Evolutionary conservation across 495 filamentous ascomycete species (phyloP).

Genomic region (Choiromyces venosus): DNA sequence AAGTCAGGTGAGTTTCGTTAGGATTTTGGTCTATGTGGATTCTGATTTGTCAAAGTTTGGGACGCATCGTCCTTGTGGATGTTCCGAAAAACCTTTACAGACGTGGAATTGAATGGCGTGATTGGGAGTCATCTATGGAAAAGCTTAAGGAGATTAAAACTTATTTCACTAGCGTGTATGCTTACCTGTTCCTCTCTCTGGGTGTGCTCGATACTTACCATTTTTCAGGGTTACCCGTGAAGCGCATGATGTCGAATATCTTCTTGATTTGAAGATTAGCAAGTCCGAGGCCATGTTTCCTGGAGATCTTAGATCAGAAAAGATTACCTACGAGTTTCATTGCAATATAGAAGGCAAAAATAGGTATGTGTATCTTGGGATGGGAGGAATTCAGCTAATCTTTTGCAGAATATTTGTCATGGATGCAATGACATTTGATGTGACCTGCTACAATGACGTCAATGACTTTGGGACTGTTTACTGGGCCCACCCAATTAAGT

Average conservation of each 20-base stretch:
- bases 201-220: conserved; percentile 11
- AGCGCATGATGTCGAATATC: conserved; percentile 29
- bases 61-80: conserved; percentile 28
- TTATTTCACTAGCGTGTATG: conserved; percentile 34
- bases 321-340: conserved; percentile 34
- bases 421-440: conserved; percentile 31
- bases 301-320: conserved; percentile 17
- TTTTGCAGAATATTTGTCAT: conserved; percentile 26
- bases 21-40: not conserved
- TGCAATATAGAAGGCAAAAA: conserved; percentile 33
- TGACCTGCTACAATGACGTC: conserved; percentile 26
- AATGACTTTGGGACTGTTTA: conserved; percentile 29
- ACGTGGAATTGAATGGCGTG: conserved; percentile 27
- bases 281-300: conserved; percentile 32
- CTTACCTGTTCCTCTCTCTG: not conserved
- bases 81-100: conserved; percentile 28
- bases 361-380: conserved; percentile 12
- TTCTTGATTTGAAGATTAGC: conserved; percentile 33
- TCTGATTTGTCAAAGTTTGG: conserved; percentile 25
- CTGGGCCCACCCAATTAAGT: conserved; percentile 33
- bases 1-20: conserved; percentile 20
- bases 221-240: conserved; percentile 30
- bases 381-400: not conserved
- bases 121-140: conserved; percentile 24
- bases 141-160: conserved; percentile 22